Evolutionary conservation across 2,329 filamentous ascomycete genomes (phyloP), one percentile per base, ranked within the genome.

Genomic region (Fusarium hainanense): DNA sequence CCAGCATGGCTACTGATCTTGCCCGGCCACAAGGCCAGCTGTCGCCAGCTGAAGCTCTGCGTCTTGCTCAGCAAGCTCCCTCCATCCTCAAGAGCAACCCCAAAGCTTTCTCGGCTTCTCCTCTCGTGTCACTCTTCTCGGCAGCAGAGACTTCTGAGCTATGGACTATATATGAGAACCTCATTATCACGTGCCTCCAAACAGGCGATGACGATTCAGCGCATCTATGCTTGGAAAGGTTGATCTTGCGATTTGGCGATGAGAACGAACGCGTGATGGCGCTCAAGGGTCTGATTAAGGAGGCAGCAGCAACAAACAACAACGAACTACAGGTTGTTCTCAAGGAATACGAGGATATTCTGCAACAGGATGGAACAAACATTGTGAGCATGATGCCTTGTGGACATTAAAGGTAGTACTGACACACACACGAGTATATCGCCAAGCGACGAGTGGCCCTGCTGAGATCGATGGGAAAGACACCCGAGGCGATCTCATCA

Each of bases 231-330:
- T 85, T 98, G 40, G 88, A 92, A 75, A 88, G 90, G 66, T 86
- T 99, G 47, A 89, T 89, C 7, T 84, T 87, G 63, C 92, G 96
- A 50, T 99, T 99, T 78, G 94, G 95, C 27, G 84, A 87, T 27
- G 85, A 88, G 37, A 97, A 98, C 80, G 93, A 98, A 81, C 90
- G 93, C 71, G 86, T 98, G 52, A 91, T 95, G 87, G 94, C 92
- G 13, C 82, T 98, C 49, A 87, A 88, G 69, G 96, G 95, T 4
- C 81, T 99, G 27, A 90, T 94, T 70, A 91, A 94, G 74, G 96
- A 98, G 81, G 93, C 95, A 3, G 88, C 88, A 42, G 93, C 94
- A 21, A 82, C 87, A 54, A 88, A 90, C 69, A 82, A 89, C 40
- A 82, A 83, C 48, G 90, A 89, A 18, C 81, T 98, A 47, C 87